Evolutionary conservation across 2,329 filamentous ascomycete genomes (phyloP), one percentile per base, ranked within the genome.

Genomic region (Mycogone perniciosa): DNA sequence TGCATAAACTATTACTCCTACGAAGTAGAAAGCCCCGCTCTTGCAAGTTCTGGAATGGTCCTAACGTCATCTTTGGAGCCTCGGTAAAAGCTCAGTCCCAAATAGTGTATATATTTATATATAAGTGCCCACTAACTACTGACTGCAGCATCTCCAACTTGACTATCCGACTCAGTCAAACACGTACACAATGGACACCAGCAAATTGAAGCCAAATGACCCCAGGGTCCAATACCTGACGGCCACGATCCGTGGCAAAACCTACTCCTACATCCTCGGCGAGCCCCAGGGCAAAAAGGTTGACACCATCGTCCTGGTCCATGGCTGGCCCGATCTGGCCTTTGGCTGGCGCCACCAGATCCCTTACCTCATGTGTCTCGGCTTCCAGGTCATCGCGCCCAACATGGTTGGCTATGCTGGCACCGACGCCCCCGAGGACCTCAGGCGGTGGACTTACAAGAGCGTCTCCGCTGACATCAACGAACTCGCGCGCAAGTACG

Each of bases 311-410:
- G 67, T 82, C 52, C 71, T 79, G 8, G 53, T 88, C 62, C 86
- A 90, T 68, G 91, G 91, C 57, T 95, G 85, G 71, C 91, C 91
- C 0, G 90, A 96, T 68, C 70, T 93, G 13, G 81, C 82, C 7
- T 83, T 90, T 63, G 89, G 86, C 63, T 97, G 92, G 92, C 85
- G 91, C 55, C 85, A 88, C 69, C 91, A 96, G 68, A 86, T 96
- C 53, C 90, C 91, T 0, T 70, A 82, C 59, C 77, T 97, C 26
- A 68, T 86, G 33, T 76, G 83, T 5, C 74, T 89, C 51, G 86
- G 85, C 26, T 80, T 92, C 57, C 81, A 86, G 50, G 89, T 96
- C 49, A 81, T 97, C 27, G 88, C 82, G 8, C 87, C 89, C 0
- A 89, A 96, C 68, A 85, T 90, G 76, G 79, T 95, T 60, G 92